These are phyloP conservation scores for Fusarium chaquense DNA, from an alignment of 2,329 filamentous ascomycete species.

Conservation along the genomic window DNA sequence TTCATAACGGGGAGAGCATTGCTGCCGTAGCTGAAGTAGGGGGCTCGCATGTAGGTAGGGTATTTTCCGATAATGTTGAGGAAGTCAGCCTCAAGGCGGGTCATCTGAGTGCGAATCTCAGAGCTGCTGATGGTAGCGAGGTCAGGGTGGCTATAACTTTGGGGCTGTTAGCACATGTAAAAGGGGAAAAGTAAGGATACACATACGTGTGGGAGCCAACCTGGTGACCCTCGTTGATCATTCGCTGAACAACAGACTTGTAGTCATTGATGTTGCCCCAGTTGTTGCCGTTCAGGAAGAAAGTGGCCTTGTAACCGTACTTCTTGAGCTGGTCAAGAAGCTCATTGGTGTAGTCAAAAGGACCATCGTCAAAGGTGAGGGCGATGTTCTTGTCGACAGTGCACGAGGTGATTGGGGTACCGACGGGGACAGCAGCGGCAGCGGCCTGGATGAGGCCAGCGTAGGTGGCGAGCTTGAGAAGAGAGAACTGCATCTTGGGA, in stretches of 20 bases:
- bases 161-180: constrained; percentile 45
- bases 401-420: constrained; percentile 24
- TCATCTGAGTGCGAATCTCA: constrained; percentile 51
- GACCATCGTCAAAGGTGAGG: constrained; percentile 32
- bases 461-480: constrained; percentile 23
- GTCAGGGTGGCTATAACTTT: constrained; percentile 55
- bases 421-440: constrained; percentile 22
- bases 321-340: constrained; percentile 31
- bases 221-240: constrained; percentile 64
- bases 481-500: constrained; percentile 23
- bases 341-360: constrained; percentile 30
- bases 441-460: constrained; percentile 28
- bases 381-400: constrained; percentile 32
- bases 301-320: constrained; percentile 36
- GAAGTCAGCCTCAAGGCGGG: constrained; percentile 53
- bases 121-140: constrained; percentile 48
- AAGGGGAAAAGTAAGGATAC: background rate
- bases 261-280: constrained; percentile 43
- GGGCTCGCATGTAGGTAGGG: constrained; percentile 54
- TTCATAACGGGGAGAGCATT: constrained; percentile 49
- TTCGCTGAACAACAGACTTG: constrained; percentile 50
- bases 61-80: constrained; percentile 49
- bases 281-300: constrained; percentile 46
- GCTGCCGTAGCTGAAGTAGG: constrained; percentile 53
- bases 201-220: constrained; percentile 57